Conservation (phyloP, 1,139 yeast genomes). For the Arxiozyma bovina region DNA sequence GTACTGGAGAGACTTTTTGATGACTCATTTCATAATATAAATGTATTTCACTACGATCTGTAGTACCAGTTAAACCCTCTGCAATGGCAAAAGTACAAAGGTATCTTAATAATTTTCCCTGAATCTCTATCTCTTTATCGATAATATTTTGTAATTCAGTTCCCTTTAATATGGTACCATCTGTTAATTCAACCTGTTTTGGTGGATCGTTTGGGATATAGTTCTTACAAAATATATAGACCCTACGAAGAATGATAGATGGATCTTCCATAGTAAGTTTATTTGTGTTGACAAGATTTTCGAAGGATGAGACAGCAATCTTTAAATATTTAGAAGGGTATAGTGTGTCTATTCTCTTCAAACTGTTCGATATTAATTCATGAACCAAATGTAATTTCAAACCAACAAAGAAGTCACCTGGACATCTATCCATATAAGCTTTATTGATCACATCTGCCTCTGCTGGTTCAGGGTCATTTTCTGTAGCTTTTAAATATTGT, state of each 20-base stretch:
- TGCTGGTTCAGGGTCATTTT: conserved; percentile 50
- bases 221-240: conserved; percentile 61
- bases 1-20: conserved; percentile 1
- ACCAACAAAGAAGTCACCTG: conserved; percentile 19
- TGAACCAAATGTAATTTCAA: conserved; percentile 55
- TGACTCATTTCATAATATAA: conserved; percentile 13
- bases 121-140: conserved; percentile 30
- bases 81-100: conserved; percentile 41
- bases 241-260: conserved; percentile 50
- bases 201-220: conserved; percentile 44
- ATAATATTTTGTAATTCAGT: conserved; percentile 38
- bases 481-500: conserved; percentile 39
- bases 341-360: conserved; percentile 42
- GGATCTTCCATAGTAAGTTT: conserved; percentile 30
- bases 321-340: conserved; percentile 70
- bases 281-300: conserved; percentile 45
- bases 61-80: conserved; percentile 30
- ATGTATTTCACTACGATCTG: conserved; percentile 12
- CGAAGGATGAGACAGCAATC: conserved; percentile 50
- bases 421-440: conserved; percentile 11
- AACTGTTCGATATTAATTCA: conserved; percentile 51
- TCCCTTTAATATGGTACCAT: conserved; percentile 18
- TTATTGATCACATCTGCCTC: conserved; percentile 19
- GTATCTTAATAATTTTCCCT: conserved; percentile 37
- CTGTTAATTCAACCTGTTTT: conserved; percentile 5